Conservation (phyloP, 805 yeast genomes). For the Metschnikowia hibisci region DNA sequence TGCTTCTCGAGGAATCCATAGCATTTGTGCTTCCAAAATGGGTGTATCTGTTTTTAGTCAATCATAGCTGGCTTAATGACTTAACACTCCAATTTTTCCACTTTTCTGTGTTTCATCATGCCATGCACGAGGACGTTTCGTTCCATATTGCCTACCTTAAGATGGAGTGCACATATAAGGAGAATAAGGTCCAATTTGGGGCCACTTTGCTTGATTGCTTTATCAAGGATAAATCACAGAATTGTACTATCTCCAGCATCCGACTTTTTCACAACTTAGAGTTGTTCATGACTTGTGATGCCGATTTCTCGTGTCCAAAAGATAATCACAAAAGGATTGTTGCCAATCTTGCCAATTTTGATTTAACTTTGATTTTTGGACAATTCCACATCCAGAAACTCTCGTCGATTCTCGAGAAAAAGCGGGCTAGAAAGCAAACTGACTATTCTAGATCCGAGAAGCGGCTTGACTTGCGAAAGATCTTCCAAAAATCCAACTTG, state of each 20-base stretch:
- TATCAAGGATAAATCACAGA: constrained; percentile 5
- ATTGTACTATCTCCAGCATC: constrained; percentile 1
- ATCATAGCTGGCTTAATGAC: constrained; percentile 15
- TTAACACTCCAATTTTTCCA: constrained; percentile 13
- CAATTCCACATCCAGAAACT: constrained; percentile 11
- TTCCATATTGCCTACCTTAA: constrained; percentile 16
- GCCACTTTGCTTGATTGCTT: constrained; percentile 13
- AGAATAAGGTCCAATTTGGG: constrained; percentile 1
- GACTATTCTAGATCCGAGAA: background rate
- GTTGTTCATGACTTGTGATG: constrained; percentile 7
- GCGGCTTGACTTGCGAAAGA: constrained; percentile 3
- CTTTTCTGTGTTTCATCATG: constrained; percentile 13
- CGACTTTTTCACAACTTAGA: constrained; percentile 16
- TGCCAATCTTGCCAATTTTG: constrained; percentile 9
- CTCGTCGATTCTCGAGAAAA: constrained; percentile 6
- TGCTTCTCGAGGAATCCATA: background rate
- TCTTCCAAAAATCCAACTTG: constrained; percentile 8
- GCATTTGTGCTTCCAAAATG: constrained; percentile 6
- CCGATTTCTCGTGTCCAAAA: constrained; percentile 7
- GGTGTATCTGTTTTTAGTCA: constrained; percentile 6
- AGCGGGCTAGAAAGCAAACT: background rate
- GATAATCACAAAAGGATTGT: background rate
- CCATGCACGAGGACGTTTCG: constrained; percentile 8
- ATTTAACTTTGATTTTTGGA: constrained; percentile 6
- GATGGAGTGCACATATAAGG: constrained; percentile 9